These are phyloP conservation scores for sorghum (Sorghum bicolor) DNA, from an alignment of 176 grass and related monocot genomes.

Conservation along the genomic window DNA sequence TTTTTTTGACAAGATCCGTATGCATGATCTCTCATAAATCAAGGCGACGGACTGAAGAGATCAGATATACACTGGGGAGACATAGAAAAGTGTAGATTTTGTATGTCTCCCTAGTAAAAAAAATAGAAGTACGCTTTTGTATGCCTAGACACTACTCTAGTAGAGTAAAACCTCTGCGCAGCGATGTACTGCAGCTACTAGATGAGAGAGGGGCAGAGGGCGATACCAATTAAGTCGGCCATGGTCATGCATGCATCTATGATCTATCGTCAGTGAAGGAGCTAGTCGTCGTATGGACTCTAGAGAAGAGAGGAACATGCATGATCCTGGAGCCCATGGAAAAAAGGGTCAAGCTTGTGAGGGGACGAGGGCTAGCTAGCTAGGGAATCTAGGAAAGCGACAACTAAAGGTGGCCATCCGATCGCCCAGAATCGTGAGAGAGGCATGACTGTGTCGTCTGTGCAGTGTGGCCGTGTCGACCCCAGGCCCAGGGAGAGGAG, in stretches of 20 bases:
- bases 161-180: not conserved
- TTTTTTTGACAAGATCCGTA: too few species aligned
- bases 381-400: slow-evolving; percentile 73
- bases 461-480: not conserved
- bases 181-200: not conserved
- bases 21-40: too few species aligned
- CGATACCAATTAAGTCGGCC: not conserved
- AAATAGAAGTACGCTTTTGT: not conserved
- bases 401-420: slow-evolving; percentile 46
- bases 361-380: not conserved
- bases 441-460: slow-evolving; percentile 3
- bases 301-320: not conserved
- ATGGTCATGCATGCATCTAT: too few species aligned
- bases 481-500: not conserved
- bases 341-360: slow-evolving; percentile 56
- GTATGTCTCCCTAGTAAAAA: too few species aligned
- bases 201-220: not conserved
- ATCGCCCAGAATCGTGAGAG: slow-evolving; percentile 37
- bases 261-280: too few species aligned
- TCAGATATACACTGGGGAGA: too few species aligned
- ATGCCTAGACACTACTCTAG: not conserved
- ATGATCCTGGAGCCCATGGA: slow-evolving; percentile 36
- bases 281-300: not conserved
- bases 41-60: too few species aligned
- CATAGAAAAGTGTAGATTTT: too few species aligned